phyloP scores from a whole-genome alignment of 2,329 filamentous ascomycete species.

The Shiraia sp. region DNA sequence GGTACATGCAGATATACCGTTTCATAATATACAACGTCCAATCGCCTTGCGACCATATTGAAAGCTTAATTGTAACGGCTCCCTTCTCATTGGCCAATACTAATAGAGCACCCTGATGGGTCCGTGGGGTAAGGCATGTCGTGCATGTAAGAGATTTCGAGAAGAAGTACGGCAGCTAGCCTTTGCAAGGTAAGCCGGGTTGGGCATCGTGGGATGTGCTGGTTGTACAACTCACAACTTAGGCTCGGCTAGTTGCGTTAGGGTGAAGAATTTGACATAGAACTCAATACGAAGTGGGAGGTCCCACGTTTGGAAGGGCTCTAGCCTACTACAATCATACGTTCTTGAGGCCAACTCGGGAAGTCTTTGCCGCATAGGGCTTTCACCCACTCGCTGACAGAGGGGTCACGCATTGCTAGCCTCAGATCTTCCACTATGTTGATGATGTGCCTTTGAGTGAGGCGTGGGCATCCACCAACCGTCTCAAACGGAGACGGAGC shows the following conservation, averaged over 20 bases:
- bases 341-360: too few species aligned
- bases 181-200: background rate
- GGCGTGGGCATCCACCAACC: background rate
- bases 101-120: slow-evolving; percentile 30
- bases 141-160: slow-evolving; percentile 5
- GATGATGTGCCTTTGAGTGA: slow-evolving; percentile 4
- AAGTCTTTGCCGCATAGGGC: too few species aligned
- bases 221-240: slow-evolving; percentile 2
- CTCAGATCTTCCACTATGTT: background rate
- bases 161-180: background rate
- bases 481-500: background rate
- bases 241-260: too few species aligned
- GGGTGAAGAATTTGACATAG: too few species aligned
- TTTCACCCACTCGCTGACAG: too few species aligned
- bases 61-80: slow-evolving; percentile 9
- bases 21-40: background rate
- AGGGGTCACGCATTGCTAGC: too few species aligned
- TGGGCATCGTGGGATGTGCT: background rate
- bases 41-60: background rate
- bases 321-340: too few species aligned
- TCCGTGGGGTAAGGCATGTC: slow-evolving; percentile 11
- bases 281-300: too few species aligned
- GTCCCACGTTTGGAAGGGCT: too few species aligned
- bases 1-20: background rate
- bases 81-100: slow-evolving; percentile 16